Conservation (phyloP, 1,284 basidiomycete genomes). For the Neolentinus lepideus region DNA sequence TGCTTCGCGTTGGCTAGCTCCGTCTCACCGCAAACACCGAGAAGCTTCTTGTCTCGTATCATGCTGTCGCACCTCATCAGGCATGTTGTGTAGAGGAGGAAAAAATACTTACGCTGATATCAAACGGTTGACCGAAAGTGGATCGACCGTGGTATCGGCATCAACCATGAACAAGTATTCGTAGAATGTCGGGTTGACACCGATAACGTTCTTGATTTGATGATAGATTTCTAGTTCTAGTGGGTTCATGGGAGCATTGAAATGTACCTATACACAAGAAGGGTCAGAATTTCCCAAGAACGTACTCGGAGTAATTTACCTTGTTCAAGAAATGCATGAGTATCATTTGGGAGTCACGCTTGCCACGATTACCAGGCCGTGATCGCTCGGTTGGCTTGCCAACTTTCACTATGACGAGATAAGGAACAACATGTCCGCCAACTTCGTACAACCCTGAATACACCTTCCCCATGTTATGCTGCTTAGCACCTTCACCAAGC, state of each 20-base stretch:
- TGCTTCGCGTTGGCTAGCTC: slow-evolving; percentile 86
- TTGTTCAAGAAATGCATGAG: slow-evolving; percentile 98
- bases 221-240: slow-evolving; percentile 97
- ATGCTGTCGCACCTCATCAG: slow-evolving; percentile 37
- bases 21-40: slow-evolving; percentile 94
- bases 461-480: slow-evolving; percentile 98
- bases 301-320: slow-evolving; percentile 30
- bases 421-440: slow-evolving; percentile 93
- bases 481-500: slow-evolving; percentile 91
- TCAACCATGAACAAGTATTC: slow-evolving; percentile 97
- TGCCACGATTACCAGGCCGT: slow-evolving; percentile 92
- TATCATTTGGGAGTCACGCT: slow-evolving; percentile 94
- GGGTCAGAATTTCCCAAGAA: background rate
- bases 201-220: slow-evolving; percentile 99
- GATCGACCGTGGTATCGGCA: slow-evolving; percentile 92
- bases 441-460: slow-evolving; percentile 96
- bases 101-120: slow-evolving; percentile 76
- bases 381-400: slow-evolving; percentile 93
- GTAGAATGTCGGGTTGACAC: slow-evolving; percentile 97
- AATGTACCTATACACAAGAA: slow-evolving; percentile 70
- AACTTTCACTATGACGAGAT: slow-evolving; percentile 94
- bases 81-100: background rate
- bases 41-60: slow-evolving; percentile 90
- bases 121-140: slow-evolving; percentile 80
- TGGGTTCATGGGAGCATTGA: slow-evolving; percentile 94